Evolutionary conservation across 441 rosid genomes (phyloP).

Genomic region (Adansonia rubrostipa): DNA sequence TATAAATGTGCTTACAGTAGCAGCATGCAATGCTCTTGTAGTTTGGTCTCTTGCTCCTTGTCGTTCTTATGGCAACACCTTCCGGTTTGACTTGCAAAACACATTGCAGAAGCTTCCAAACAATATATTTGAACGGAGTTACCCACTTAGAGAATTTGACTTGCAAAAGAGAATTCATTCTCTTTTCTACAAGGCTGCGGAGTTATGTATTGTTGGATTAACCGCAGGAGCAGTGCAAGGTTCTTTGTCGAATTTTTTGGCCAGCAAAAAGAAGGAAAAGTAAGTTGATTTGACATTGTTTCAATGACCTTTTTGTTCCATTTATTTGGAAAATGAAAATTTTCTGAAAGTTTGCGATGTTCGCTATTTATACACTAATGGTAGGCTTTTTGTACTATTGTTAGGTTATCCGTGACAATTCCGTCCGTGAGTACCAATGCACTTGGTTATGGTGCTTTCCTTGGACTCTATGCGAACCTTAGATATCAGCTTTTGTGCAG

Average conservation of each 20-base stretch:
- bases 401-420: constrained; percentile 80
- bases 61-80: constrained; percentile 91
- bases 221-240: constrained; percentile 86
- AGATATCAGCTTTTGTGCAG: constrained; percentile 87
- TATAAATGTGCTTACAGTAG: constrained; percentile 75
- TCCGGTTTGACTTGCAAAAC: constrained; percentile 88
- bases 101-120: constrained; percentile 95
- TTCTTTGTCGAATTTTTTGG: constrained; percentile 68
- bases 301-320: neutral
- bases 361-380: neutral
- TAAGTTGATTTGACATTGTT: constrained; percentile 35
- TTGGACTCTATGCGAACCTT: constrained; percentile 83
- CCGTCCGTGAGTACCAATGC: constrained; percentile 73
- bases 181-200: constrained; percentile 81
- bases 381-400: constrained; percentile 26
- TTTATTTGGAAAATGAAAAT: neutral
- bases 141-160: constrained; percentile 89
- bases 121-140: constrained; percentile 85
- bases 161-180: constrained; percentile 86
- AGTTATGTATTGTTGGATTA: constrained; percentile 76
- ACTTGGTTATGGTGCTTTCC: constrained; percentile 91
- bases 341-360: neutral
- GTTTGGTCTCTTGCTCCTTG: constrained; percentile 96
- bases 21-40: constrained; percentile 83
- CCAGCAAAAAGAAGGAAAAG: constrained; percentile 75